Base-by-base conservation (phyloP, 108 stramenopile genomes). In the Cyclotella kingstonii region DNA sequence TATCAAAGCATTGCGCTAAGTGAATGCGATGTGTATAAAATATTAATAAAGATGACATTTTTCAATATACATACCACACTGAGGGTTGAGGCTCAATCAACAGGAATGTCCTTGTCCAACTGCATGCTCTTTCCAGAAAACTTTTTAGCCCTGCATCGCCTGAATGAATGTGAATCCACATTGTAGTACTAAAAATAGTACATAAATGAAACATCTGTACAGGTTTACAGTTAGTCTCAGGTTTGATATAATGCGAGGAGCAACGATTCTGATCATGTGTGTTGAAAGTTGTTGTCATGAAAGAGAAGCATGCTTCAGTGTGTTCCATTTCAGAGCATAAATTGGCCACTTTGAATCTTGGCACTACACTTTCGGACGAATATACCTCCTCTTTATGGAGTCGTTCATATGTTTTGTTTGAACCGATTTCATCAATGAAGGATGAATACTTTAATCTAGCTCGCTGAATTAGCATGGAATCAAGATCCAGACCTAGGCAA, bases 161-260 rank as follows among this genome's bases (percentile, higher is more conserved):
- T 2, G 47, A 46, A 43, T 82, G 81, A 5, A 79, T 38, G 29
- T 82, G 81, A 9, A 82, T 67, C 81, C 81, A 82, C 81, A 82
- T 82, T 14, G 81, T 82, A 10, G 81, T 79, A 43, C 65, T 67
- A 27, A 82, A 79, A n/a, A 82, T n/a, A n/a, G n/a, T n/a, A n/a
- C n/a, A n/a, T n/a, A n/a, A n/a, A n/a, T n/a, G n/a, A n/a, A n/a
- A n/a, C n/a, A n/a, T n/a, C n/a, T n/a, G n/a, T n/a, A n/a, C n/a
- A n/a, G n/a, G n/a, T n/a, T n/a, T n/a, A n/a, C n/a, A n/a, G n/a
- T n/a, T n/a, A n/a, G n/a, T n/a, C n/a, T n/a, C n/a, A n/a, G n/a
- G n/a, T n/a, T n/a, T n/a, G n/a, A n/a, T n/a, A n/a, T n/a, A n/a
- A n/a, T n/a, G n/a, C n/a, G n/a, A n/a, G n/a, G n/a, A n/a, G n/a